Percentiles rank a stretch among this genome's conserved stretches.
Conservation (phyloP, 495 filamentous ascomycete species). For the Niebla homalea region DNA sequence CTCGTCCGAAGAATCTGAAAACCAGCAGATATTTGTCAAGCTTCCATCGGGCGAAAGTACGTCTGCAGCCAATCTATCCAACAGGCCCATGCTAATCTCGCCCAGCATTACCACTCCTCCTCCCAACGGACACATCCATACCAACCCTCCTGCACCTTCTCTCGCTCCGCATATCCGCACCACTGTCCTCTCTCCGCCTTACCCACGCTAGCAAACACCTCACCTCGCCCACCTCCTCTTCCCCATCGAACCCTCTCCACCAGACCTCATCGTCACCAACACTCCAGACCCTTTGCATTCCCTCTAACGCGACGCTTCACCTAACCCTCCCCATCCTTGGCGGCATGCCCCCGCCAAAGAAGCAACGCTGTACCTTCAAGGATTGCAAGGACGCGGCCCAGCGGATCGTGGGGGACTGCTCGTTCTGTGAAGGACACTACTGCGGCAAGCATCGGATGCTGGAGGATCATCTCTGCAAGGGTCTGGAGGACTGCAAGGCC, state of each 20-base stretch:
- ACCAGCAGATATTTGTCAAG: slow-evolving; percentile 17
- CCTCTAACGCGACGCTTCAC: slow-evolving; percentile 25
- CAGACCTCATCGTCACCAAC: neutral
- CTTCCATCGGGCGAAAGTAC: slow-evolving; percentile 18
- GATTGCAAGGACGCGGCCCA: slow-evolving; percentile 76
- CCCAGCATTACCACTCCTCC: slow-evolving; percentile 16
- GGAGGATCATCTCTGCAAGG: slow-evolving; percentile 83
- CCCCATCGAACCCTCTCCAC: neutral
- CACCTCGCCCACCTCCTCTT: slow-evolving; percentile 22
- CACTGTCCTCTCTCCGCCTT: slow-evolving; percentile 25
- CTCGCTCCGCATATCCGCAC: slow-evolving; percentile 29
- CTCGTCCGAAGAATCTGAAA: slow-evolving; percentile 3
- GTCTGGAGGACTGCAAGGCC: slow-evolving; percentile 96
- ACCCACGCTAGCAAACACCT: slow-evolving; percentile 27
- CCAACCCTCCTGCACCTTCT: slow-evolving; percentile 29
- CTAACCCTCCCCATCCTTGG: slow-evolving; percentile 27
- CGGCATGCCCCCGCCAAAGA: slow-evolving; percentile 44
- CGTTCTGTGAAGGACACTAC: slow-evolving; percentile 84
- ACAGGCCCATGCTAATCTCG: slow-evolving; percentile 12
- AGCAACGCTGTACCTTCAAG: slow-evolving; percentile 76
- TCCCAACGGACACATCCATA: slow-evolving; percentile 25
- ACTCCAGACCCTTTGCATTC: slow-evolving; percentile 17
- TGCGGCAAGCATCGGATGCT: slow-evolving; percentile 88
- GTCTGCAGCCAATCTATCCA: neutral
- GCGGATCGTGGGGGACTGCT: slow-evolving; percentile 89